Evolutionary conservation across 345 rosid genomes (phyloP).

Genomic region (Eucalyptus coolabah): DNA sequence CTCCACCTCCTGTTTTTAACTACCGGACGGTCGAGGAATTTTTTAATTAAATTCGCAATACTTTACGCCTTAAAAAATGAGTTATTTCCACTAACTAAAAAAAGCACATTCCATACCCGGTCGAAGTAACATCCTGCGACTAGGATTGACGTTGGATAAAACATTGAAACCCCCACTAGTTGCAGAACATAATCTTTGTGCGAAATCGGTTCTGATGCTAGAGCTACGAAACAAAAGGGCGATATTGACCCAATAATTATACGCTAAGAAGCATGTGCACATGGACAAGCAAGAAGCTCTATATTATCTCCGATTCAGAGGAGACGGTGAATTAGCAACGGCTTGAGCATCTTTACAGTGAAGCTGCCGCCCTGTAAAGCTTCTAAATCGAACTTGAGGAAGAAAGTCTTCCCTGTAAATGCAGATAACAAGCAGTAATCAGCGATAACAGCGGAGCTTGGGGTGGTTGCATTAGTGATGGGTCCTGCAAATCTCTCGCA

Average conservation of each 20-base stretch:
- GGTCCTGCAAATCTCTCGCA: neutral
- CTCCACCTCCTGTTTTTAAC: fast-evolving
- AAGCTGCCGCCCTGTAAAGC: neutral
- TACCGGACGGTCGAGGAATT: fast-evolving
- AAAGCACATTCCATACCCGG: neutral
- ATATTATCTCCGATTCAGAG: neutral
- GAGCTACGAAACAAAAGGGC: neutral
- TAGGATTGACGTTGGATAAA: neutral
- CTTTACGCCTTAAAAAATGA: neutral
- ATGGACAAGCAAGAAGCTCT: neutral
- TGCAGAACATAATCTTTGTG: neutral
- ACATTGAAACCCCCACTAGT: neutral
- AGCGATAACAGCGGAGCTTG: neutral
- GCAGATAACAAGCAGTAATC: neutral
- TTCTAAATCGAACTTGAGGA: neutral
- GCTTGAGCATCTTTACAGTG: neutral
- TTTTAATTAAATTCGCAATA: no score
- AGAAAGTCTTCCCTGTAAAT: neutral
- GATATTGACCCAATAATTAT: neutral
- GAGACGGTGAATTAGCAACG: neutral
- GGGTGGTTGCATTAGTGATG: neutral
- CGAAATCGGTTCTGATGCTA: neutral
- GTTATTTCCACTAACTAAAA: neutral
- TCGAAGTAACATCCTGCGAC: neutral
- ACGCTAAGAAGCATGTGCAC: neutral